Evolutionary conservation across 345 rosid species (phyloP), one percentile per base, ranked within the genome.

Genomic region (Raphanus sativus): DNA sequence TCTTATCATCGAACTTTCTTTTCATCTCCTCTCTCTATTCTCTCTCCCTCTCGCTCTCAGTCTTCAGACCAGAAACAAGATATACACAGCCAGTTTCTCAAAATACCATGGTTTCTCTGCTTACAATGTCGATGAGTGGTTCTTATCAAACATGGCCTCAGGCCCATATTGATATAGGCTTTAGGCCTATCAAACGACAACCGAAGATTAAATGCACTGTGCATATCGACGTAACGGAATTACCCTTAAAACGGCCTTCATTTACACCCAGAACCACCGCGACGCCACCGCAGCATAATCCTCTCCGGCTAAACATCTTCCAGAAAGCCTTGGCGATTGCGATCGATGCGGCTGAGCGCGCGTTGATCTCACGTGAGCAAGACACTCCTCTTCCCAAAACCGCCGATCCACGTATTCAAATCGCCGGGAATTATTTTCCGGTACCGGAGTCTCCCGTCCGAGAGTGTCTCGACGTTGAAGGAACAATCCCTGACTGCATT

Each of bases 401-500:
- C 9, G 84, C 89, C 1, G 98, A 94, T 77, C 98, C 98, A 5
- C 40, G 74, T 3, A 86, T 90, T 56, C 98, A 94, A 72, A 89
- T 94, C 13, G 61, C 92, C n/a, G 98, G 98, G 0, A 94, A 94
- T 74, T 94, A 90, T 71, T 87, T 87, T 6, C 97, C 98, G 7
- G 97, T 94, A 1, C 86, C 91, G 30, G 98, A 92, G 58, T 90
- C 76, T 25, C 76, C 92, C 8, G 93, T 90, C 17, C 67, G 29
- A 32, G 80, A 60, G 10, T 17, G 62, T 0, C 88, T 94, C 10
- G 86, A 84, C 15, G 87, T 94, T 28, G 25, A 63, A 8, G 98
- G 98, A 2, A 77, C 67, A 2, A 89, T 94, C 68, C 97, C 98
- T 1, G 85, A 83, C 29, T 85, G 93, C 83, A 86, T 94, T 59